phyloP scores from a whole-genome alignment of 2,329 filamentous ascomycete genomes.

The Fusarium bactridioides region DNA sequence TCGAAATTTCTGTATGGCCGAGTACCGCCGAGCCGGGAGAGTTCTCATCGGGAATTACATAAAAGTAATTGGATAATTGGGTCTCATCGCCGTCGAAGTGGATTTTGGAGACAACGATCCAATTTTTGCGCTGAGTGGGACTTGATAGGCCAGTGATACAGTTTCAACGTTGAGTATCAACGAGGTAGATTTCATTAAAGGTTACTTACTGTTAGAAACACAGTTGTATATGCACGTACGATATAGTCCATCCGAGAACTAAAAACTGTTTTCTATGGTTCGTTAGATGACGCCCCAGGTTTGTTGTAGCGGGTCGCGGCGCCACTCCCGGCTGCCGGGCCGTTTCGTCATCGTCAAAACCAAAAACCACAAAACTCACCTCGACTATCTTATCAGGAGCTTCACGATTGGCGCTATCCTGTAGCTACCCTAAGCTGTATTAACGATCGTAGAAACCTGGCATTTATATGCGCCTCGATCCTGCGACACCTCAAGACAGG shows the following conservation, averaged over 20 bases:
- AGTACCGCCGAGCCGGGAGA: constrained; percentile 12
- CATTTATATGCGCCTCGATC: neutral
- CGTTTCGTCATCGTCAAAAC: neutral
- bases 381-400: neutral
- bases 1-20: neutral
- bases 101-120: neutral
- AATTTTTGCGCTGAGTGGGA: neutral
- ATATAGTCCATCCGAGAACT: neutral
- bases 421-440: neutral
- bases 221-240: neutral
- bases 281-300: too few relatives aligned
- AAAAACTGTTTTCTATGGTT: neutral
- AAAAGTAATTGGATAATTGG: constrained; percentile 10
- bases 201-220: neutral
- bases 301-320: neutral
- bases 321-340: neutral
- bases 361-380: neutral
- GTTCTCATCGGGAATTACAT: constrained; percentile 5
- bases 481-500: neutral
- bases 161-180: too few relatives aligned
- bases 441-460: neutral
- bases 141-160: neutral
- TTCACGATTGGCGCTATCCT: neutral
- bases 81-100: neutral
- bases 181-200: fast-evolving